These are phyloP conservation scores for Panus rudis DNA, from an alignment of 768 basidiomycete genomes.

Conservation along the genomic window DNA sequence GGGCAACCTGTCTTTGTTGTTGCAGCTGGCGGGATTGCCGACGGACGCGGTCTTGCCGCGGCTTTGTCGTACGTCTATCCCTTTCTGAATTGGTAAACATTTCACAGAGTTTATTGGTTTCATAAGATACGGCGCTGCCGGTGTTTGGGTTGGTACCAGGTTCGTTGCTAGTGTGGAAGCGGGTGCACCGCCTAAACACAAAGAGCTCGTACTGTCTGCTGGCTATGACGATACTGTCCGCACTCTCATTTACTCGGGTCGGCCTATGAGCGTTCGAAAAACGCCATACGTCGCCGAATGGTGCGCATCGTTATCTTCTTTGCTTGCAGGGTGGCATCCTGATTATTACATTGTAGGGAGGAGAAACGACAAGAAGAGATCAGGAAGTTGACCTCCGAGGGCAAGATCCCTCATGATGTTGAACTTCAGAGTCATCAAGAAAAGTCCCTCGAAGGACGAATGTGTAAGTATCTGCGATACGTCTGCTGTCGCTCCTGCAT, in stretches of 20 bases:
- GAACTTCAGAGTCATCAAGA: constrained; percentile 68
- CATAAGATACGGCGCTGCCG: constrained; percentile 69
- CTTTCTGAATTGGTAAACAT: too few relatives aligned
- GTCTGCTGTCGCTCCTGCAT: neutral
- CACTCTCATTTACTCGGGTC: constrained; percentile 70
- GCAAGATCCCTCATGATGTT: constrained; percentile 69
- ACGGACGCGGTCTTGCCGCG: constrained; percentile 75
- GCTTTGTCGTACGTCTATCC: constrained; percentile 48
- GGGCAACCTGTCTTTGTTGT: constrained; percentile 72
- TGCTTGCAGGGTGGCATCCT: neutral
- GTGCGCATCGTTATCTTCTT: constrained; percentile 28
- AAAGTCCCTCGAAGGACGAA: constrained; percentile 48
- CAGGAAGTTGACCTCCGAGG: constrained; percentile 46
- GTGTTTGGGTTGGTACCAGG: constrained; percentile 85
- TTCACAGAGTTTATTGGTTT: neutral
- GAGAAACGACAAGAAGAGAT: constrained; percentile 54
- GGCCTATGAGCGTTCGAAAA: constrained; percentile 76
- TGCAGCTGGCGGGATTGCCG: constrained; percentile 80
- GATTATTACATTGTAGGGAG: constrained; percentile 41
- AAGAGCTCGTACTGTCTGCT: constrained; percentile 57
- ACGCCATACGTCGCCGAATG: constrained; percentile 75
- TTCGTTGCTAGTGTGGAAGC: constrained; percentile 82
- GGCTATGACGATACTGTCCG: constrained; percentile 70
- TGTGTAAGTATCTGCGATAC: constrained; percentile 38
- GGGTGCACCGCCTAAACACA: constrained; percentile 68